phyloP scores from a whole-genome alignment of 805 yeast species.

The Millerozyma acaciae region DNA sequence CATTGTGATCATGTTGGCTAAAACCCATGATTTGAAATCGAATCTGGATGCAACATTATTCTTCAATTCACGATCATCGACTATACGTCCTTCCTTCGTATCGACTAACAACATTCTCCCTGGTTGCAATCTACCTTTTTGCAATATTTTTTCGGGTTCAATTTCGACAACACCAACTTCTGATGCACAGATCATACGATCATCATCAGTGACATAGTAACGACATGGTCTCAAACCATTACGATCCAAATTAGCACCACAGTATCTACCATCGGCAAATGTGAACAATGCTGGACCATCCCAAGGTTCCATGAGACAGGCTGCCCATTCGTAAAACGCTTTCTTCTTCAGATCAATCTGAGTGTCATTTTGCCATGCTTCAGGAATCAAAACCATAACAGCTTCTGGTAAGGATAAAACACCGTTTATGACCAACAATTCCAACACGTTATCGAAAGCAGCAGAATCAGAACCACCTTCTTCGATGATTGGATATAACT shows the following conservation, averaged over 20 bases:
- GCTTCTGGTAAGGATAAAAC: constrained; percentile 93
- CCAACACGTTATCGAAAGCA: constrained; percentile 93
- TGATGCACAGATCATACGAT: constrained; percentile 94
- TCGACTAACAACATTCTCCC: constrained; percentile 96
- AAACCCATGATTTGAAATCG: constrained; percentile 92
- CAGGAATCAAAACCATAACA: constrained; percentile 94
- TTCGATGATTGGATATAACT: constrained; percentile 90
- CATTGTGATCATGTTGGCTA: constrained; percentile 81
- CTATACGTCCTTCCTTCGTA: constrained; percentile 87
- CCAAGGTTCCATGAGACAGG: constrained; percentile 99
- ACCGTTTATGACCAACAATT: constrained; percentile 86
- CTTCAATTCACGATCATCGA: constrained; percentile 89
- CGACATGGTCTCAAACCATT: constrained; percentile 98
- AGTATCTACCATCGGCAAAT: constrained; percentile 94
- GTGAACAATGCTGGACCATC: constrained; percentile 98
- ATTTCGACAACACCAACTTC: constrained; percentile 96
- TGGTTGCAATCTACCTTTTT: constrained; percentile 92
- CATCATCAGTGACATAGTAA: constrained; percentile 91
- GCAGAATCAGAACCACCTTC: constrained; percentile 99
- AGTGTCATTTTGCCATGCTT: constrained; percentile 91
- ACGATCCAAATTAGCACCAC: constrained; percentile 97
- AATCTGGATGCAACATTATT: constrained; percentile 70
- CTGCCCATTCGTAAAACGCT: constrained; percentile 99
- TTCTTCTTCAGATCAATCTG: constrained; percentile 85
- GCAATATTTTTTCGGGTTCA: constrained; percentile 73